These are phyloP conservation scores for Phytophthora melonis DNA, from an alignment of 352 stramenopile species.

Conservation along the genomic window DNA sequence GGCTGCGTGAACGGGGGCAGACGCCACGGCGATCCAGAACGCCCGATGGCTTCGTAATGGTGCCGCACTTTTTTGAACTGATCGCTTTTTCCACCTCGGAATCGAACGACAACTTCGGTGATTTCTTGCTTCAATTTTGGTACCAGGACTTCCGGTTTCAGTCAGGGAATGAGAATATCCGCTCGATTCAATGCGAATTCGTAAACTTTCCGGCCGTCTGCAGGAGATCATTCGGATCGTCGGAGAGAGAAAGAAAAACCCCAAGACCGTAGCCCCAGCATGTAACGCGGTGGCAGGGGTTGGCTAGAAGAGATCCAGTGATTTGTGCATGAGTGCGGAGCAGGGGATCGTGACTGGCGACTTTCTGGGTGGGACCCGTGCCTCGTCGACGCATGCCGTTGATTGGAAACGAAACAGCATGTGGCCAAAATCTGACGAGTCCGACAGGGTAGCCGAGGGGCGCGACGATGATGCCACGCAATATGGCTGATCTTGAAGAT, in stretches of 20 bases:
- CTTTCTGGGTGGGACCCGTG: slow-evolving; percentile 5
- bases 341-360: neutral
- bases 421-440: neutral
- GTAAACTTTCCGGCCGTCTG: neutral
- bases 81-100: neutral
- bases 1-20: neutral
- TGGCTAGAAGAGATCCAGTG: neutral
- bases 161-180: neutral
- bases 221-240: neutral
- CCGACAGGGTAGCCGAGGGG: neutral
- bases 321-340: neutral
- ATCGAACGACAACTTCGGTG: neutral
- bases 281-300: neutral
- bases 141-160: neutral
- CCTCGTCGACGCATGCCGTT: neutral
- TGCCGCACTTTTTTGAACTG: neutral
- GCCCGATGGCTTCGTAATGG: neutral
- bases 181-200: neutral
- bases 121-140: neutral
- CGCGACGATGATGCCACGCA: too few relatives aligned
- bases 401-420: neutral
- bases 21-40: neutral
- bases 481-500: too few relatives aligned
- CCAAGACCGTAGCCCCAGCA: neutral
- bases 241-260: neutral